phyloP scores from a whole-genome alignment of 441 rosid genomes.

The Corymbia citriodora region DNA sequence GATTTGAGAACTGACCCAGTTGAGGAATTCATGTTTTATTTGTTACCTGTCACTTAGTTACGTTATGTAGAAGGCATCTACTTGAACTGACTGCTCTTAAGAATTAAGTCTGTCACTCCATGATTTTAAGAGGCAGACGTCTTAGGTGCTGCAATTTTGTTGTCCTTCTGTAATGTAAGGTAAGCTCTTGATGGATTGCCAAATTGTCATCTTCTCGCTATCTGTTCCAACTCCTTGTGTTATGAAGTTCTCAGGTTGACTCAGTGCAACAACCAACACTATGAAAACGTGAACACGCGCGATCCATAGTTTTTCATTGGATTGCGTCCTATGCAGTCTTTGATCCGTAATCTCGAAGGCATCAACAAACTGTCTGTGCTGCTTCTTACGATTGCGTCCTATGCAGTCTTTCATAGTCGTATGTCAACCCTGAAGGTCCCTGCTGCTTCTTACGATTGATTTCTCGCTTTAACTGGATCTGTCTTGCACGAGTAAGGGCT shows the following conservation, averaged over 20 bases:
- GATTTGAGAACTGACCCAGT: background rate
- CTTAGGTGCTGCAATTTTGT: background rate
- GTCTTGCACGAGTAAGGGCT: background rate
- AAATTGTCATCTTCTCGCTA: background rate
- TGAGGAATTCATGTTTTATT: background rate
- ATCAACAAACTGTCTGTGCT: background rate
- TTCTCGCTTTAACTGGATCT: background rate
- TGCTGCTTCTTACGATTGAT: background rate
- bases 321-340: background rate
- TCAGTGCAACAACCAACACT: background rate
- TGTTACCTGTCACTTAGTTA: background rate
- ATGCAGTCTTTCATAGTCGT: too few relatives aligned
- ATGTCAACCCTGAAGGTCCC: background rate
- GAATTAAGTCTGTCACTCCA: background rate
- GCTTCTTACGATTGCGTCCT: background rate
- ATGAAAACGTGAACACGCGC: background rate
- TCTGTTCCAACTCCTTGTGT: background rate
- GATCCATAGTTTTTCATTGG: background rate
- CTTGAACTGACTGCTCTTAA: background rate
- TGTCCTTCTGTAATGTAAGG: background rate
- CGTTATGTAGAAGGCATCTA: background rate
- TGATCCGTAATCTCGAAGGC: background rate
- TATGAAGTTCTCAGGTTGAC: background rate
- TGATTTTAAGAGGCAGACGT: background rate
- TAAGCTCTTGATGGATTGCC: background rate